Base-by-base conservation (phyloP, 2,329 filamentous ascomycete genomes). In the Juglanconis sp. region DNA sequence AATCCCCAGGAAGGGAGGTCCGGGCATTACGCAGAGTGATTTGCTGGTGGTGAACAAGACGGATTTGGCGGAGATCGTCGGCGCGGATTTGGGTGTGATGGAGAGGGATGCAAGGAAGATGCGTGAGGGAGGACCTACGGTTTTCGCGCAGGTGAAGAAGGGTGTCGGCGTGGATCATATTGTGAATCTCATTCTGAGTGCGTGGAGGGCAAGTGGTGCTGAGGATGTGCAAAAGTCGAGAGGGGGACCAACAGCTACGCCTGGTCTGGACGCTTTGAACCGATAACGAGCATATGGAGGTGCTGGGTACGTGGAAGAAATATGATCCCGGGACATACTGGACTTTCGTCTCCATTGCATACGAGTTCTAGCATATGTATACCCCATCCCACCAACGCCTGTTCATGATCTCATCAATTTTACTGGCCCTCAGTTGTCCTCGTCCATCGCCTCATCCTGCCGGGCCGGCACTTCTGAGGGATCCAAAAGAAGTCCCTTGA, bases 121-220 rank as follows among this genome's bases (percentile, higher is more conserved):
- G 86, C 84, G 95, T 55, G 94, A 98, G 75, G 94, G 92, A 2
- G 95, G 95, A 0, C 95, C 95, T 5, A 97, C 94, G 0, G 90
- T 99, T 3, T 97, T 98, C 72, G 94, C 93, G 0, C 92, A 96
- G 78, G 93, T 99, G n/a, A 99, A 98, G 85, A 89, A 92, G 76
- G 87, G 87, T 2, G 88, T 92, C 63, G 92, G 87, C 1, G 86
- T 98, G 7, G 85, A 92, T 63, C 88, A 95, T 72, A 96, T 98
- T 71, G 86, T 96, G 15, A 90, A 91, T 66, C 74, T 98, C 76
- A 91, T 99, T 55, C 68, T 95, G 68, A 96, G 92, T 71, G 93
- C 93, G 5, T 98, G 95, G 95, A 94, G 88, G 80, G 88, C 87
- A 10, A 95, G 91, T 69, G 94, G 94, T 35, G 95, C 93, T 2